phyloP scores from a whole-genome alignment of 208 protist species.

The Entamoeba moshkovskii region DNA sequence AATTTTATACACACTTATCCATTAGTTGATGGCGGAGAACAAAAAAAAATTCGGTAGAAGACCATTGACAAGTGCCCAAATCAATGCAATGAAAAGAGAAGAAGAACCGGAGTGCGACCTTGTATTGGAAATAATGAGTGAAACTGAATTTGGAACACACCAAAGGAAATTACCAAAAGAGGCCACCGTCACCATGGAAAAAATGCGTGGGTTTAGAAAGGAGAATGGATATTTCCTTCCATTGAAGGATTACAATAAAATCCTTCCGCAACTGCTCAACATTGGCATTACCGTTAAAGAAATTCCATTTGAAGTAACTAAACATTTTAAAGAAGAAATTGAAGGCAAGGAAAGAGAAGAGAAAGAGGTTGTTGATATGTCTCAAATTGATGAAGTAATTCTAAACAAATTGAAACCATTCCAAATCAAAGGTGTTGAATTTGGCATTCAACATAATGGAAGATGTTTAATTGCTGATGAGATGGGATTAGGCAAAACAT shows the following conservation, averaged over 20 bases:
- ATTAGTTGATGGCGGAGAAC: background rate
- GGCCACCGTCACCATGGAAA: background rate
- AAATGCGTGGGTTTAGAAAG: background rate
- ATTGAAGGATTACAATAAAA: background rate
- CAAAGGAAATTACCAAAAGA: background rate
- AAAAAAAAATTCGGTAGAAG: background rate
- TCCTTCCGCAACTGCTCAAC: background rate
- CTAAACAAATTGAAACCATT: background rate
- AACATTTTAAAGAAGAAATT: background rate
- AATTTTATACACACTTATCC: no score
- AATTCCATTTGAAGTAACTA: background rate
- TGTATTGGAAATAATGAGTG: background rate
- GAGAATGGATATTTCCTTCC: background rate
- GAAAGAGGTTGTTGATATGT: no score
- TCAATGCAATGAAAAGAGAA: background rate
- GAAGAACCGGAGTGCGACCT: background rate
- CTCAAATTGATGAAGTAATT: background rate
- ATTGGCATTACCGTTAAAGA: background rate
- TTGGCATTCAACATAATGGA: conserved; percentile 15
- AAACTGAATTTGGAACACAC: background rate
- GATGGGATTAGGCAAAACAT: conserved; percentile 22
- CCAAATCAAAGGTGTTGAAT: conserved; percentile 5
- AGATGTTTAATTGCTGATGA: conserved; percentile 23
- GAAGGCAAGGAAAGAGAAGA: background rate
- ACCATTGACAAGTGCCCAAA: background rate